phyloP scores from a whole-genome alignment of 2,329 filamentous ascomycete species.

The Ophiobolus disseminans region DNA sequence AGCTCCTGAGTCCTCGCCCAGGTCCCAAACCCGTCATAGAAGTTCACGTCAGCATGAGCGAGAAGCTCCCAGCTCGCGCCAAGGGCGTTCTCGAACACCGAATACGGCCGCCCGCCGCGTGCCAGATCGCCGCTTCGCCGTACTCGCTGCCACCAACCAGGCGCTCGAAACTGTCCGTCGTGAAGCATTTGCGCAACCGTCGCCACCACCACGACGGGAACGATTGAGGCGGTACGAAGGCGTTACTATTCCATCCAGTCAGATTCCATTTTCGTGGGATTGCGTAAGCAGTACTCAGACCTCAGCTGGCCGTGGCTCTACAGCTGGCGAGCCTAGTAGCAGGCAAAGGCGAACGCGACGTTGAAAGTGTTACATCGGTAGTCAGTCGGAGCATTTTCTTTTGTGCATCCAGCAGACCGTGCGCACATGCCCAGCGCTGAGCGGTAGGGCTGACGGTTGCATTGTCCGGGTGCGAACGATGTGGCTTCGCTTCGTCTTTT shows the following conservation, averaged over 20 bases:
- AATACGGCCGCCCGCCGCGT: constrained; percentile 43
- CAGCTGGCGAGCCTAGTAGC: constrained; percentile 29
- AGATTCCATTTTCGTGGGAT: constrained; percentile 48
- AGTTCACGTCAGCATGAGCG: constrained; percentile 40
- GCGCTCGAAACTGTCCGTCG: constrained; percentile 45
- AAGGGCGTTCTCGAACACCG: constrained; percentile 39
- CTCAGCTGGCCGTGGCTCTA: constrained; percentile 25
- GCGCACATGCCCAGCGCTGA: not conserved
- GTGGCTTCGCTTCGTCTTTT: not conserved
- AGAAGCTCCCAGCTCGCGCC: constrained; percentile 28
- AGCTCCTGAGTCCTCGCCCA: constrained; percentile 23
- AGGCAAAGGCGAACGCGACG: constrained; percentile 35
- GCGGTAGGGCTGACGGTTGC: constrained; percentile 1
- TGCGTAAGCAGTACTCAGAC: constrained; percentile 46
- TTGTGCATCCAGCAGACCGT: not conserved
- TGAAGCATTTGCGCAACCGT: constrained; percentile 45
- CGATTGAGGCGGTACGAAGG: constrained; percentile 43
- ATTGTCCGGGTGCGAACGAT: not conserved
- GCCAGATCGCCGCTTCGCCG: constrained; percentile 48
- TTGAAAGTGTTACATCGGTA: constrained; percentile 15
- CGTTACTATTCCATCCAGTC: constrained; percentile 36
- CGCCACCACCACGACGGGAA: constrained; percentile 42
- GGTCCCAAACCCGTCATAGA: constrained; percentile 34
- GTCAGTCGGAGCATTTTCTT: not conserved
- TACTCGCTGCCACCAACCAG: constrained; percentile 47